Percentiles rank a stretch among this genome's conserved stretches.
phyloP scores from a whole-genome alignment of 2,329 filamentous ascomycete genomes.

The Paracorniculantispora psalliotae region DNA sequence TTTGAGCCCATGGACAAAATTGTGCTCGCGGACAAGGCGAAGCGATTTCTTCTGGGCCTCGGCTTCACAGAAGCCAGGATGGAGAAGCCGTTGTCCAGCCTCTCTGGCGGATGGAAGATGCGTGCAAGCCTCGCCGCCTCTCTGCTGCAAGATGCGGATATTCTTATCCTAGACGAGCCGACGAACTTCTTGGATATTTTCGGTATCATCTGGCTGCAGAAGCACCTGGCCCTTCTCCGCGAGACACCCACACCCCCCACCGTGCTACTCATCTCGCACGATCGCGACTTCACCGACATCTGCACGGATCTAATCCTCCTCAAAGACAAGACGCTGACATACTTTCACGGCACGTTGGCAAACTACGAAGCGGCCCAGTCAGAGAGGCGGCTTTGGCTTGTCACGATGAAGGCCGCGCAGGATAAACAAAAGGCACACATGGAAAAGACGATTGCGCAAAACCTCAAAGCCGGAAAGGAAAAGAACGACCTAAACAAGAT shows the following conservation, averaged over 20 bases:
- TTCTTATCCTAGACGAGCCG: slow-evolving; percentile 78
- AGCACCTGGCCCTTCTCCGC: slow-evolving; percentile 57
- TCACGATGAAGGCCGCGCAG: slow-evolving; percentile 74
- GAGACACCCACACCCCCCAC: slow-evolving; percentile 54
- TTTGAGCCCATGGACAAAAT: slow-evolving; percentile 56
- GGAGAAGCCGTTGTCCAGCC: slow-evolving; percentile 52
- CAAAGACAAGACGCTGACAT: slow-evolving; percentile 63
- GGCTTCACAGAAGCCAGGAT: slow-evolving; percentile 63
- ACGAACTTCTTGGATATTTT: slow-evolving; percentile 82
- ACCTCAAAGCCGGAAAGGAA: slow-evolving; percentile 67
- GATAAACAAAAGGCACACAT: slow-evolving; percentile 77
- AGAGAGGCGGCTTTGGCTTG: slow-evolving; percentile 63
- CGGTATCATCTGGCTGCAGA: slow-evolving; percentile 79
- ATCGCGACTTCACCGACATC: slow-evolving; percentile 72
- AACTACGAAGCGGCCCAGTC: slow-evolving; percentile 65
- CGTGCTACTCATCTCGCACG: slow-evolving; percentile 76
- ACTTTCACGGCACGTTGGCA: slow-evolving; percentile 70
- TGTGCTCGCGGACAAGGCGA: slow-evolving; percentile 59
- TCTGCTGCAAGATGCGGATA: slow-evolving; percentile 67
- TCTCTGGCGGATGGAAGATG: slow-evolving; percentile 77
- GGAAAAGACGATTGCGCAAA: slow-evolving; percentile 69
- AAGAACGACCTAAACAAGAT: slow-evolving; percentile 81
- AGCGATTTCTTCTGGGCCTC: slow-evolving; percentile 61
- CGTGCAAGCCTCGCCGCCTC: slow-evolving; percentile 59
- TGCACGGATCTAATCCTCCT: slow-evolving; percentile 75